Evolutionary conservation across 441 rosid genomes (phyloP).

Genomic region (Daphne laureola): DNA sequence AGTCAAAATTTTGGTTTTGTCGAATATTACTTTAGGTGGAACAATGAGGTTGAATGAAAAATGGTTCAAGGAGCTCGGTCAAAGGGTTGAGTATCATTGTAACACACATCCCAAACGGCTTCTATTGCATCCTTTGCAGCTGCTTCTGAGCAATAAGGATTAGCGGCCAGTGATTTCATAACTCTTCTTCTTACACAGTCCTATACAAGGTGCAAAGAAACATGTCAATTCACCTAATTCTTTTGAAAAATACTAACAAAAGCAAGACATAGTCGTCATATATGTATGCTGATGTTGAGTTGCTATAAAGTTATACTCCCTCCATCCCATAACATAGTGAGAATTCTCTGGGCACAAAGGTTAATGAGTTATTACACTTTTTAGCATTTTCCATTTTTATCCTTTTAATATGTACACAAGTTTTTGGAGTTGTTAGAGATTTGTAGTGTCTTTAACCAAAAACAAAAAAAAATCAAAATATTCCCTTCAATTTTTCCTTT

Average conservation of each 20-base stretch:
- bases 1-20: too few species aligned
- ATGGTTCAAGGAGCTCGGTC: conserved; percentile 79
- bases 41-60: too few species aligned
- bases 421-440: too few species aligned
- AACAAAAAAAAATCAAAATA: too few species aligned
- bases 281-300: not conserved
- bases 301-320: not conserved
- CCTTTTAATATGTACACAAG: too few species aligned
- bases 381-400: too few species aligned
- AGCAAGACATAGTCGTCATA: too few species aligned
- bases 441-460: too few species aligned
- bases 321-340: not conserved
- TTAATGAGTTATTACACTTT: too few species aligned
- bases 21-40: too few species aligned
- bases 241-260: not conserved
- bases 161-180: conserved; percentile 52
- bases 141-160: conserved; percentile 75
- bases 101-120: conserved; percentile 92
- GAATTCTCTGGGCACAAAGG: too few species aligned
- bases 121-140: conserved; percentile 88
- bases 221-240: not conserved
- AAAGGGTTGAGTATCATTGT: conserved; percentile 87
- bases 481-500: too few species aligned
- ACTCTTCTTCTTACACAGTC: conserved; percentile 90
- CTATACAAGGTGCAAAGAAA: conserved; percentile 25